Evolutionary conservation across 176 grass and related monocot genomes (phyloP).

Genomic region (Oryza australiensis): DNA sequence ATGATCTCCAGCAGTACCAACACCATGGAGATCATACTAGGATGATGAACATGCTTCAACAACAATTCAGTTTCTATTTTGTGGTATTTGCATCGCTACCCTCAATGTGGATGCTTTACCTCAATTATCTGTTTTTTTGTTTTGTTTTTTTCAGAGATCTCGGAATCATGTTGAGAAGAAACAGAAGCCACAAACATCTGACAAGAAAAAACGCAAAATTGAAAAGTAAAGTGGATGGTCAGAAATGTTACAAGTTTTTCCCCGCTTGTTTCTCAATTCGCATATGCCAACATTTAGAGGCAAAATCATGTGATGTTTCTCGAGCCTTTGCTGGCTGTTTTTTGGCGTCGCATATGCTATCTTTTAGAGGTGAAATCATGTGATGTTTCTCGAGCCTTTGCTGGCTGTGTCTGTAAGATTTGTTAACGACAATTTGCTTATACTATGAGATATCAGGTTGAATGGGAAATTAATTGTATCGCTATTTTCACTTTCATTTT

Average conservation of each 20-base stretch:
- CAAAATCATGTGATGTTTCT: background rate
- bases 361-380: background rate
- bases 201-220: conserved; percentile 55
- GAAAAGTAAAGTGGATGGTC: conserved; percentile 9
- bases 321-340: background rate
- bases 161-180: conserved; percentile 36
- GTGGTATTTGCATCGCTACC: background rate
- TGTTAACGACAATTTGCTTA: background rate
- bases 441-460: background rate
- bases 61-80: conserved; percentile 2
- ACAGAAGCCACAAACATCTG: conserved; percentile 28
- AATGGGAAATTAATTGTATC: background rate
- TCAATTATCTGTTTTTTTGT: conserved; percentile 9
- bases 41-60: background rate
- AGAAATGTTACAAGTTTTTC: background rate
- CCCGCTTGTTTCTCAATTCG: background rate
- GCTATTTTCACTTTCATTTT: background rate
- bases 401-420: background rate
- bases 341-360: background rate
- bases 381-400: background rate
- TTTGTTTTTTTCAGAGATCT: conserved; percentile 50
- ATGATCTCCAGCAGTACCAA: conserved; percentile 18
- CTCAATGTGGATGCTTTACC: background rate
- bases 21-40: conserved; percentile 23
- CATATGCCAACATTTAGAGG: background rate